Evolutionary conservation across 768 basidiomycete species (phyloP).

Genomic region (Gloeopeniophorella convolvens): DNA sequence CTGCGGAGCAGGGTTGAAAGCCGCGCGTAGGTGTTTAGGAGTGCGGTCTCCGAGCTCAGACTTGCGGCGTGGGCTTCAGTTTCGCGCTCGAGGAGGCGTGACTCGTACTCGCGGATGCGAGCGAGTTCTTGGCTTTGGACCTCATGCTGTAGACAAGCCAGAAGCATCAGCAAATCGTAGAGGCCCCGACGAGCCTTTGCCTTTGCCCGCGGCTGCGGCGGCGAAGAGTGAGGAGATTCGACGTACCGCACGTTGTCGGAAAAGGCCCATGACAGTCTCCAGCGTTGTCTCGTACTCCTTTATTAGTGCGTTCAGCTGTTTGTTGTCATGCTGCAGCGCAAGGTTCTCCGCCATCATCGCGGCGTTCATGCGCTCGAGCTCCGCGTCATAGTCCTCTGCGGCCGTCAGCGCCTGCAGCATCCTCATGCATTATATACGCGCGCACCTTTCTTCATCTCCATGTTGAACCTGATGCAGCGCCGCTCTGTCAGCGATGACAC

Average conservation of each 20-base stretch:
- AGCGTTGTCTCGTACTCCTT: conserved; percentile 97
- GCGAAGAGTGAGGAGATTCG: no score
- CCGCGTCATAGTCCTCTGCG: conserved; percentile 82
- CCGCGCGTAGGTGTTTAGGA: conserved; percentile 63
- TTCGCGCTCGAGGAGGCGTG: conserved; percentile 69
- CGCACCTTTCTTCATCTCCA: conserved; percentile 79
- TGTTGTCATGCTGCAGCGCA: conserved; percentile 85
- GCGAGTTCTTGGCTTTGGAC: conserved; percentile 90
- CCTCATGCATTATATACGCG: conserved; percentile 2
- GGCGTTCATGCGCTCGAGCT: conserved; percentile 84
- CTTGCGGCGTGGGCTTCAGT: conserved; percentile 55
- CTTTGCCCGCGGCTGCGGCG: no score
- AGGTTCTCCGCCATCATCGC: conserved; percentile 80
- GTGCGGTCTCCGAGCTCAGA: conserved; percentile 54
- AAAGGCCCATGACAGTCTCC: conserved; percentile 89
- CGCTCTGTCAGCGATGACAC: conserved; percentile 1
- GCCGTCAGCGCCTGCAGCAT: background rate
- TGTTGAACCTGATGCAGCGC: conserved; percentile 78
- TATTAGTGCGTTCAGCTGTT: conserved; percentile 83
- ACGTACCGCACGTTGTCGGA: conserved; percentile 86
- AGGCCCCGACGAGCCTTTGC: no score
- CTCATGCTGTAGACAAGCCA: conserved; percentile 55
- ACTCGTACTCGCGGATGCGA: conserved; percentile 86
- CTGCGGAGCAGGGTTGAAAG: conserved; percentile 64
- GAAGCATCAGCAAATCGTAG: background rate